Conservation (phyloP, 148 eudicot genomes). For the Camellia japonica region DNA sequence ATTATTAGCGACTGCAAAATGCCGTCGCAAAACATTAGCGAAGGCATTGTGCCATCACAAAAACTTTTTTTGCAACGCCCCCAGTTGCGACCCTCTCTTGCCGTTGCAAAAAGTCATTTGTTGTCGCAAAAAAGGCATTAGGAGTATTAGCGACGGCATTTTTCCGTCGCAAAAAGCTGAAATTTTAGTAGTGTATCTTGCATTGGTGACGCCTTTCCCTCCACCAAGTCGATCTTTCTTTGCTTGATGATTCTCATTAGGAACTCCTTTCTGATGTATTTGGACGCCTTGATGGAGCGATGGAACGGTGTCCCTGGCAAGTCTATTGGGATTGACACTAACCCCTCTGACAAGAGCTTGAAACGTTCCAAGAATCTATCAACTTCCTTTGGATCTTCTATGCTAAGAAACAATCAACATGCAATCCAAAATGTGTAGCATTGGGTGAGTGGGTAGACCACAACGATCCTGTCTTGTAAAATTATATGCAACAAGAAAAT, state of each 20-base stretch:
- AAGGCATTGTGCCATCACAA: no score
- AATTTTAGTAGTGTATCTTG: no score
- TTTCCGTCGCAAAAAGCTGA: no score
- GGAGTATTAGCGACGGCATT: no score
- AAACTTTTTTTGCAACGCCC: no score
- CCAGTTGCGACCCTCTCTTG: no score
- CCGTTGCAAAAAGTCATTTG: no score
- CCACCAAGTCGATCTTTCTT: neutral
- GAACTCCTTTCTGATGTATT: slow-evolving; percentile 8
- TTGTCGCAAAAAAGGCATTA: no score
- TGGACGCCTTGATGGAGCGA: neutral
- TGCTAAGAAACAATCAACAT: slow-evolving; percentile 9
- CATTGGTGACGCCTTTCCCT: slow-evolving; percentile 11
- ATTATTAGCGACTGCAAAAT: no score
- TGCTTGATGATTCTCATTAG: neutral
- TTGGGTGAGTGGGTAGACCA: slow-evolving; percentile 20
- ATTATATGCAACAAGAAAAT: no score
- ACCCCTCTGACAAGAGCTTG: neutral
- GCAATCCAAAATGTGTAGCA: slow-evolving; percentile 18
- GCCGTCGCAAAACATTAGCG: no score
- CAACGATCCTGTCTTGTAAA: no score
- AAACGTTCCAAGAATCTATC: neutral
- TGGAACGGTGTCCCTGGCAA: slow-evolving; percentile 1
- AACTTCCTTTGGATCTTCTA: neutral
- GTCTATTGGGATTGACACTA: neutral